Evolutionary conservation across 176 grass and related monocot genomes (phyloP).

Genomic region (Eragrostis nindensis): DNA sequence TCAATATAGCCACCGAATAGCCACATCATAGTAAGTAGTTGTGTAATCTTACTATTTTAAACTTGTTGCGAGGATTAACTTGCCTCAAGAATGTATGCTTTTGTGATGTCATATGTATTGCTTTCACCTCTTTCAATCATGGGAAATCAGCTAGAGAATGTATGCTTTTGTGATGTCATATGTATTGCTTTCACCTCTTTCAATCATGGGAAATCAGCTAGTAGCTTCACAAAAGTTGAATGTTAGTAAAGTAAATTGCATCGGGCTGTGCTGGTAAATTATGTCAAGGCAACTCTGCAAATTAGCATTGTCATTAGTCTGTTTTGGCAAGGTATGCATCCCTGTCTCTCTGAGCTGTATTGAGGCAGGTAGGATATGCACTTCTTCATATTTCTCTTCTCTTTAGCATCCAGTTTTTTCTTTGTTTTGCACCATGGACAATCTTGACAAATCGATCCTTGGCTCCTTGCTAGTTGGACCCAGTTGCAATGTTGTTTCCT

Average conservation of each 20-base stretch:
- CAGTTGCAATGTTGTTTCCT: background rate
- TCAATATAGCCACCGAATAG: slow-evolving; percentile 25
- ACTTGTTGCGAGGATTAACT: slow-evolving; percentile 5
- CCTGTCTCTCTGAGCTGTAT: background rate
- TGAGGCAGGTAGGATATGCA: background rate
- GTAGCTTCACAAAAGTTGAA: background rate
- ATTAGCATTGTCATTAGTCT: background rate
- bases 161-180: too few species aligned
- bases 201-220: slow-evolving; percentile 4
- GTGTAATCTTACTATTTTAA: slow-evolving; percentile 12
- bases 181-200: background rate
- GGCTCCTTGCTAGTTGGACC: background rate
- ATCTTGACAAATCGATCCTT: background rate
- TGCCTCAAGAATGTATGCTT: slow-evolving; percentile 7
- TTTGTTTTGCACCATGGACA: background rate
- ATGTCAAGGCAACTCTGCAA: background rate
- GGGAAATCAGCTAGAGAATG: slow-evolving; percentile 3
- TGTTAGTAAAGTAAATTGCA: slow-evolving; percentile 2
- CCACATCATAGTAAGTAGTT: slow-evolving; percentile 11
- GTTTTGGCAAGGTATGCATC: background rate
- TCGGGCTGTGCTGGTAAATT: background rate
- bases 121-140: background rate
- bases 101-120: background rate
- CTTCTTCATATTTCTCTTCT: background rate
- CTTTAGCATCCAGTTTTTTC: background rate